Base-by-base conservation (phyloP, 768 basidiomycete species). In the Kwoniella sp. region DNA sequence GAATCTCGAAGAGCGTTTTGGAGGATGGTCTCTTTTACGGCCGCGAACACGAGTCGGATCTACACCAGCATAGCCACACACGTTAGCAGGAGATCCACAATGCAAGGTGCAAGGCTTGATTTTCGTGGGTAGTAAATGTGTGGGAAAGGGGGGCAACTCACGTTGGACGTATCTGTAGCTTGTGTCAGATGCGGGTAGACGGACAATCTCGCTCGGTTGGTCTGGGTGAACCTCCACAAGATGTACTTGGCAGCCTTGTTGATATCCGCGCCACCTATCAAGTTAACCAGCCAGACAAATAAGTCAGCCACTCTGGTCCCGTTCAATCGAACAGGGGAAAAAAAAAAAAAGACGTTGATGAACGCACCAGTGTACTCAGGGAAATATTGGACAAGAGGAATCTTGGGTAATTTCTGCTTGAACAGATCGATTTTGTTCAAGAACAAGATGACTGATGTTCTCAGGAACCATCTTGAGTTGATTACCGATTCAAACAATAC, bases 211-310 rank as follows among this genome's bases (percentile, higher is more conserved):
- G 81, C 81, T 25, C 81, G 63, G 63, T 83, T 83, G 59, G 90
- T 88, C 79, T 95, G 91, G 84, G 92, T 93, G 72, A 95, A 97
- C 72, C 90, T 83, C 93, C 92, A 96, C 37, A 97, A 82, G 57
- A 97, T 92, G 68, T 91, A 95, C 71, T 93, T 92, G 0, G 92
- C 91, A 1, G 91, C 92, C 79, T 94, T 94, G 82, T 92, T 93
- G 79, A 94, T 90, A 72, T 94, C 90, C 2, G 87, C 80, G 3
- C 91, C 91, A 30, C 91, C 91, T 0, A 66, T 1, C 15, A 12
- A 19, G 25, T 5, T 47, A 6, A 6, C 12, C 1, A 50, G 24
- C 6, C 6, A n/a, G 29, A 22, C 13, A 17, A 15, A 25, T 25
- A 15, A 22, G 26, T n/a, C 57, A 68, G 58, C 48, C 33, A 33